Conservation (phyloP, 2,329 filamentous ascomycete genomes). For the Colletotrichum gloeosporioides region DNA sequence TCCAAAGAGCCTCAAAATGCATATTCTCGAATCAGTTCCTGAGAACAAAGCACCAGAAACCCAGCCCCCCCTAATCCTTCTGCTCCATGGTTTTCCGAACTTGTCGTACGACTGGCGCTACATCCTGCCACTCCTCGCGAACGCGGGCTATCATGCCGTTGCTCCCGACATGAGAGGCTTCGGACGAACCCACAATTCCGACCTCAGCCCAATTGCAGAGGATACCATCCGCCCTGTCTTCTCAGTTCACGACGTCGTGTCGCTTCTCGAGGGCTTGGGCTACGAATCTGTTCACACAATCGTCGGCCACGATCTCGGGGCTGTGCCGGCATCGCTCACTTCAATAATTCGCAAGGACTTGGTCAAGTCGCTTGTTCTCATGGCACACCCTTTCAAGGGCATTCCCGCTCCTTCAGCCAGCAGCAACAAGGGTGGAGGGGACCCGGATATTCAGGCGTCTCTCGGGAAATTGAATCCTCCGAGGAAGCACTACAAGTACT, state of each 20-base stretch:
- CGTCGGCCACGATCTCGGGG: constrained; percentile 72
- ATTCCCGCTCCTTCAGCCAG: constrained; percentile 27
- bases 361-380: constrained; percentile 65
- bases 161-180: constrained; percentile 74
- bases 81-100: constrained; percentile 72
- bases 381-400: constrained; percentile 70
- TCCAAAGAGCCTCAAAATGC: constrained; percentile 63
- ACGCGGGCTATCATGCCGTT: constrained; percentile 67
- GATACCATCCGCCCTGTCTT: constrained; percentile 55
- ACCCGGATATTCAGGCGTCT: constrained; percentile 57
- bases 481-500: constrained; percentile 74
- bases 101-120: constrained; percentile 74
- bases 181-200: constrained; percentile 55
- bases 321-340: constrained; percentile 62
- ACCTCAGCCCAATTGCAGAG: constrained; percentile 23
- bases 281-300: constrained; percentile 63
- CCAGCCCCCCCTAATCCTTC: constrained; percentile 57
- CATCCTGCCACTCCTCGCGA: constrained; percentile 62
- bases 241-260: constrained; percentile 66
- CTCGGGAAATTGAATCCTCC: constrained; percentile 61
- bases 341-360: constrained; percentile 69
- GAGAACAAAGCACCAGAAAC: constrained; percentile 29
- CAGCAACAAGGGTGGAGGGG: not conserved
- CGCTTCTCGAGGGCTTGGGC: constrained; percentile 65
- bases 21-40: constrained; percentile 60